Evolutionary conservation across 805 yeast species (phyloP), one percentile per base, ranked within the genome.

Genomic region (Monosporozyma unispora): DNA sequence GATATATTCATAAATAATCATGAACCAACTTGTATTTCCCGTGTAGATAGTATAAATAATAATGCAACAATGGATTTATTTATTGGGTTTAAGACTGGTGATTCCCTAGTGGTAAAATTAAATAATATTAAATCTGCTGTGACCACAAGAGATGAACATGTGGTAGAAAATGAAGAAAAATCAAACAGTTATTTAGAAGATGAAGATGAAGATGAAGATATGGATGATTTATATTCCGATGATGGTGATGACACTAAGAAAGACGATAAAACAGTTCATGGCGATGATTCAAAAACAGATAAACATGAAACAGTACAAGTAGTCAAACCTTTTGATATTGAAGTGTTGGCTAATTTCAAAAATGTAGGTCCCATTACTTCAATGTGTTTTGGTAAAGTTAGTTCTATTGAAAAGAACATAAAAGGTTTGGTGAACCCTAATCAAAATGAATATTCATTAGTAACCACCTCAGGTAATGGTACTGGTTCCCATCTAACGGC

Each of bases 301-400:
- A 45, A 41, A 21, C 57, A 52, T 16, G 57, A 54, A 19, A 44
- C 50, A 7, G 54, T 58, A 4, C 66, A 63, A 40, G 58, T 60
- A 1, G 62, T 57, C 3, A 54, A 51, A 33, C 69, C 69, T 3
- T 64, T 68, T 54, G 61, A 68, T 54, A 77, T 82, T 50, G 64
- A 69, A 16, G 58, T 70, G 18, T 68, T 75, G 29, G 93, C 87
- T 54, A 66, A 68, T 1, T 60, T 89, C 10, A 58, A 74, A 2
- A 85, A 82, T 57, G 72, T 77, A 55, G 96, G 96, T 0, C 96
- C 96, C 0, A 70, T 85, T 11, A 72, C 85, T 2, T 78, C 81
- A 39, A 74, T 89, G 53, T 74, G 89, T 0, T 57, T 82, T 31
- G 96, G 90, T 0, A 72, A 73, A 45, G 71, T 77, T 25, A 50